A percentile compares a stretch with the other conserved stretches of the same genome.
Evolutionary conservation across 768 basidiomycete species (phyloP).

Genomic region (Auriculariales sp.): DNA sequence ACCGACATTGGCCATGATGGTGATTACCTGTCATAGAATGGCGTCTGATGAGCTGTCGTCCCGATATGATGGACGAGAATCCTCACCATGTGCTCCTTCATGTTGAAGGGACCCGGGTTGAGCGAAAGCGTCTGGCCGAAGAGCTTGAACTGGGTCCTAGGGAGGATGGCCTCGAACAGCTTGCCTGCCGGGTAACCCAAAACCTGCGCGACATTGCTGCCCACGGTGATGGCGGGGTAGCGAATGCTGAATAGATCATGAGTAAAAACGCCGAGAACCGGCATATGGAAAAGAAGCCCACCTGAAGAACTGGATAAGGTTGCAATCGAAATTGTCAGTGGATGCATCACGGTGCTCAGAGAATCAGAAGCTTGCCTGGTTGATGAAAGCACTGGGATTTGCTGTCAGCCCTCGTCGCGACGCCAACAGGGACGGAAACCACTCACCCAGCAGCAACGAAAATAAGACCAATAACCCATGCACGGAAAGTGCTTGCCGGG

Average conservation of each 20-base stretch:
- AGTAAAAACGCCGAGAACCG: neutral
- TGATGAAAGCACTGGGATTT: conserved; percentile 14
- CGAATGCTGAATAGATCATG: conserved; percentile 12
- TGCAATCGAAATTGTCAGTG: too few relatives aligned
- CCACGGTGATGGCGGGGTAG: conserved; percentile 2
- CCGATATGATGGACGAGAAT: neutral
- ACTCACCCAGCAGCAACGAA: neutral
- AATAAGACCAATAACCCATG: conserved; percentile 7
- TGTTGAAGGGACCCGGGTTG: conserved; percentile 15
- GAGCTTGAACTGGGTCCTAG: neutral
- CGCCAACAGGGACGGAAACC: too few relatives aligned
- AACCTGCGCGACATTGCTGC: conserved; percentile 42
- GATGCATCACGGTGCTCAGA: too few relatives aligned
- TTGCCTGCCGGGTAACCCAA: conserved; percentile 63
- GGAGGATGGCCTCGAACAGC: conserved; percentile 39
- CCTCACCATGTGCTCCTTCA: conserved; percentile 13
- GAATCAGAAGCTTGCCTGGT: conserved; percentile 9
- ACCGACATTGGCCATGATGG: conserved; percentile 18
- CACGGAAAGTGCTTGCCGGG: conserved; percentile 8
- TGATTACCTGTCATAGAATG: conserved; percentile 8
- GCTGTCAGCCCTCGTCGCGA: neutral
- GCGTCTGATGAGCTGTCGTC: conserved; percentile 9
- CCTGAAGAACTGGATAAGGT: too few relatives aligned
- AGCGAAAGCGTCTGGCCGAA: conserved; percentile 1
- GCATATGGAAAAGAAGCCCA: too few relatives aligned